These are phyloP conservation scores for Bonia amplexicaulis DNA, from an alignment of 176 grass and related monocot genomes.

Conservation along the genomic window DNA sequence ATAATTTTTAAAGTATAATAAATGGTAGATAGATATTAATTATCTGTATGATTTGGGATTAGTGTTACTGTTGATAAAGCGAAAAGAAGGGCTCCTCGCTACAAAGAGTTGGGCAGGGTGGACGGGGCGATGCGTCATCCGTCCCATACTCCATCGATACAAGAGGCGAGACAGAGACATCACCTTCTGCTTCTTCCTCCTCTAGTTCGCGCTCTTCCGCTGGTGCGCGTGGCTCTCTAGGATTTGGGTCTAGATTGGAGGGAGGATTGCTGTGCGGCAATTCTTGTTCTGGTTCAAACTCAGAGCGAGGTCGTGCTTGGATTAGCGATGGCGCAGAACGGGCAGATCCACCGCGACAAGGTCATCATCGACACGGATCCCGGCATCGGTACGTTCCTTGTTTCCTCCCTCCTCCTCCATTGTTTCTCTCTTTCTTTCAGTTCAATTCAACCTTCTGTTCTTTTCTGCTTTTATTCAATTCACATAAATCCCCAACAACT, in stretches of 20 bases:
- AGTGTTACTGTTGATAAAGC: no score
- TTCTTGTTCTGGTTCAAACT: not conserved
- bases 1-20: no score
- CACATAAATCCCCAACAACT: not conserved
- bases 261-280: not conserved
- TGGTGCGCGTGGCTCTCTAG: not conserved
- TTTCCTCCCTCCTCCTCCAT: not conserved
- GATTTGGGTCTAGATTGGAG: not conserved
- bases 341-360: slow-evolving; percentile 48
- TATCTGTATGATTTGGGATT: no score
- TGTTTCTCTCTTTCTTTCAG: not conserved
- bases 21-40: no score
- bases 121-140: no score
- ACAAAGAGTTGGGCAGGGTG: no score
- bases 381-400: slow-evolving; percentile 55
- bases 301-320: not conserved
- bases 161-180: no score
- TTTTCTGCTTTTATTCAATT: not conserved
- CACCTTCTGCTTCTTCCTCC: not conserved
- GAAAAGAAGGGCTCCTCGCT: no score
- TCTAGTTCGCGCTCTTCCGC: no score
- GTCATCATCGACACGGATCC: slow-evolving; percentile 96
- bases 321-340: slow-evolving; percentile 27
- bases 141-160: no score
- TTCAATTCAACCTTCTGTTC: not conserved